Base-by-base conservation (phyloP, 1,284 basidiomycete species). In the Ustilago trichophora region DNA sequence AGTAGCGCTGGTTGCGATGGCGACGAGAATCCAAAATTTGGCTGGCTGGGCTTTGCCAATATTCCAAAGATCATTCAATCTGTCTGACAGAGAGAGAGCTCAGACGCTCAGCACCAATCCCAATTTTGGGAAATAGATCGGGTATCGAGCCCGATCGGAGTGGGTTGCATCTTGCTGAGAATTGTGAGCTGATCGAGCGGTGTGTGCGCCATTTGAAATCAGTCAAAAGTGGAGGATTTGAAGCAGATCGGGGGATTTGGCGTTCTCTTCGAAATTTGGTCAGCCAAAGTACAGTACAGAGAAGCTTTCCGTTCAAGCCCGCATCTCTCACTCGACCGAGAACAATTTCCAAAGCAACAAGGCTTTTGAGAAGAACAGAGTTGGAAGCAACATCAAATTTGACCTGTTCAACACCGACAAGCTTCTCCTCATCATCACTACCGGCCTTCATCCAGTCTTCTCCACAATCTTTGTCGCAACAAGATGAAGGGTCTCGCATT, bases 401-500 rank as follows among this genome's bases (percentile, higher is more conserved):
- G n/a, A n/a, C n/a, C n/a, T n/a, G n/a, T 29, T 42, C 18, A 24
- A 34, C 37, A 24, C 43, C 42, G n/a, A 26, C 36, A n/a, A 31
- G n/a, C 16, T 40, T 13, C 24, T 6, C 32, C 4, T 18, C 29
- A 36, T 34, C 32, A 33, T 25, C 40, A 29, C 27, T 25, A 13
- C 36, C n/a, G 15, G 9, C 12, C 25, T 9, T 27, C 25, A 35
- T 15, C 29, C 21, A 29, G 19, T 15, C 18, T 34, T 29, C 18
- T 15, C 21, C 25, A 29, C 7, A 13, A 34, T n/a, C n/a, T n/a
- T n/a, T n/a, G n/a, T n/a, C n/a, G n/a, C 38, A 34, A 6, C 56
- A 67, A 18, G 25, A 81, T 81, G 79, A 81, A 81, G 57, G 72
- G 75, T 13, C 72, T 72, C 41, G 78, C 79, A 29, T 81, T 80